Evolutionary conservation across 1,139 yeast genomes (phyloP), one percentile per base, ranked within the genome.

Genomic region (Blastobotrys indianensis): DNA sequence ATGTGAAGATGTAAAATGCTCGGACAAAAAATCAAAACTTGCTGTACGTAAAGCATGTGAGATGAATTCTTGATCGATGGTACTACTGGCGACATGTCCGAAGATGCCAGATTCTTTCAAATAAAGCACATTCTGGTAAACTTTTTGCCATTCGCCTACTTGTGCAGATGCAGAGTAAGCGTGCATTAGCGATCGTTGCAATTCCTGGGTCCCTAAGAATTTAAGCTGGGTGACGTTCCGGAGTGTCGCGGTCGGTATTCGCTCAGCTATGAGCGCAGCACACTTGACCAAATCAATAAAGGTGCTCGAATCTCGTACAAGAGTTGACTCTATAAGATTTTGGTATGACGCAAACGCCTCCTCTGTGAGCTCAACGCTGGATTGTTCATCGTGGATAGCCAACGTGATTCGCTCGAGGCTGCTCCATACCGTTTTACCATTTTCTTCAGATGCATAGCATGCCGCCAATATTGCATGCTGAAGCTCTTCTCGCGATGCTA

Each of bases 21-120:
- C 33, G 25, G 49, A 32, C 39, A 57, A 53, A 43, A 59, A 54
- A 15, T 51, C 57, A 46, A 60, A 58, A 16, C 48, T 52, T 1
- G 49, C 56, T 10, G 49, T 37, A 4, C 37, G 32, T 4, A 56
- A 42, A 7, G 57, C 49, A 6, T 45, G 50, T 9, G 42, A 39
- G 8, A 56, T 41, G 16, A 56, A 35, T 11, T 31, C 28, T 2
- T 50, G 32, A 30, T 52, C 54, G 9, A 59, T 37, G 4, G 34
- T 10, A 3, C 6, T 16, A 7, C 15, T 20, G 12, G 13, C 25
- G 12, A 46, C 29, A 33, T 42, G 35, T 15, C 20, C 36, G 16
- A 42, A 39, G 16, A 42, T 37, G 11, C 29, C 31, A 29, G 32
- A 20, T 10, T 35, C 30, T 16, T 17, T 12, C 30, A 46, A 28